A percentile compares a stretch with the other conserved stretches of the same genome.
phyloP scores from a whole-genome alignment of 2,329 filamentous ascomycete genomes.

The Ramularia collo-cygni region DNA sequence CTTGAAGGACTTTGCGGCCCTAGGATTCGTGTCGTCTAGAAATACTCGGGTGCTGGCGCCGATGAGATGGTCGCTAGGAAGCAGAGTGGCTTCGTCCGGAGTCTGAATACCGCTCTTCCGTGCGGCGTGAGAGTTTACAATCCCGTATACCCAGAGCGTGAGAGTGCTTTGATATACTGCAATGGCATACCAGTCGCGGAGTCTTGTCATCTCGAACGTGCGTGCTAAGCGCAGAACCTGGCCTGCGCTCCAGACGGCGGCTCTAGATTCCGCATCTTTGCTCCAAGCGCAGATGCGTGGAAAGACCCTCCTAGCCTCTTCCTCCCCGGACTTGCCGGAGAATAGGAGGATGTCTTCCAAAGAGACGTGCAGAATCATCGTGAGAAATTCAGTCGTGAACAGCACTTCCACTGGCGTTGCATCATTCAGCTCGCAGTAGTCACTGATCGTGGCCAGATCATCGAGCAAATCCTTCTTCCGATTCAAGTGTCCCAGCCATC shows the following conservation, averaged over 20 bases:
- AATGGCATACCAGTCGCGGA: conserved; percentile 58
- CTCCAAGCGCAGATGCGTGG: conserved; percentile 52
- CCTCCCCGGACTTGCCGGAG: conserved; percentile 57
- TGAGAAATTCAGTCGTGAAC: conserved; percentile 43
- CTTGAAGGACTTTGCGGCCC: conserved; percentile 51
- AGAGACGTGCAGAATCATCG: conserved; percentile 56
- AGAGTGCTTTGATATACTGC: conserved; percentile 60
- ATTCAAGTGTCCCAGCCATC: conserved; percentile 20
- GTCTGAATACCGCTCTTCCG: conserved; percentile 24
- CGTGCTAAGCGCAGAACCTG: conserved; percentile 54
- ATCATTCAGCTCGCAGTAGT: conserved; percentile 17
- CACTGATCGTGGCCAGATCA: conserved; percentile 14
- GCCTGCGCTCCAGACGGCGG: conserved; percentile 58
- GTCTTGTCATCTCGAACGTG: conserved; percentile 19
- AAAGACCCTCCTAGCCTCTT: conserved; percentile 54
- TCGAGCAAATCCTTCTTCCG: conserved; percentile 18
- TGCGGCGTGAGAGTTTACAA: conserved; percentile 35
- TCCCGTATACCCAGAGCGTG: conserved; percentile 60
- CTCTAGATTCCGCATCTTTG: conserved; percentile 45
- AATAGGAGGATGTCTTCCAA: conserved; percentile 59
- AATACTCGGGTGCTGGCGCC: conserved; percentile 3
- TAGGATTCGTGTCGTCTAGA: conserved; percentile 50
- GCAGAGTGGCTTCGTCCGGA: conserved; percentile 1
- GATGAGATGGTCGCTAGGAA: neutral
- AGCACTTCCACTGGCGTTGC: conserved; percentile 23